Conservation (phyloP, 2,329 filamentous ascomycete species). For the Chaetomiaceae sp. region DNA sequence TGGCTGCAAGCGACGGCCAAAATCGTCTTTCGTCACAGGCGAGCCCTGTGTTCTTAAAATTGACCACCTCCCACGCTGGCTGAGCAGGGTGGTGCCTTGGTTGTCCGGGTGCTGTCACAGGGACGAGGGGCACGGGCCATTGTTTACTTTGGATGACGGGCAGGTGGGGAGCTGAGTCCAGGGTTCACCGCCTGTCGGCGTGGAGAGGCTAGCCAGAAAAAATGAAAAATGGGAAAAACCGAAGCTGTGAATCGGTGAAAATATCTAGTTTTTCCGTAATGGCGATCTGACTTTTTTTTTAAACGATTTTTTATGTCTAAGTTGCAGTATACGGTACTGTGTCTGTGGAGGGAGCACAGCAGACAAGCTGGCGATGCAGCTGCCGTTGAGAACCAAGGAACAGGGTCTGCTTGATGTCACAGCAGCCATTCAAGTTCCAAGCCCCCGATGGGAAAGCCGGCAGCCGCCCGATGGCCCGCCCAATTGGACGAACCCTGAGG, state of each 20-base stretch:
- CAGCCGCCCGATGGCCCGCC: too few relatives aligned
- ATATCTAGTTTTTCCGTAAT: neutral
- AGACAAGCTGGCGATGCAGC: slow-evolving; percentile 2
- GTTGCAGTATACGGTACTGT: too few relatives aligned
- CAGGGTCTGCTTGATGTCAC: neutral
- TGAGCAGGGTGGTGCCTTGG: slow-evolving; percentile 9
- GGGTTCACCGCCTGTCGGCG: neutral
- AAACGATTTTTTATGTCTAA: too few relatives aligned
- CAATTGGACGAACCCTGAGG: slow-evolving; percentile 19
- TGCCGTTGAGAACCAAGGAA: neutral
- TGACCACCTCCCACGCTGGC: neutral
- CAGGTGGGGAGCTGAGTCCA: slow-evolving; percentile 9
- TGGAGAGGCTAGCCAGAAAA: neutral
- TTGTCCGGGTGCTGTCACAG: slow-evolving; percentile 26
- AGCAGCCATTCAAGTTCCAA: slow-evolving; percentile 1
- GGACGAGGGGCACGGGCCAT: slow-evolving; percentile 25
- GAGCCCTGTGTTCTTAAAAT: slow-evolving; percentile 3
- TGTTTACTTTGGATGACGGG: slow-evolving; percentile 24
- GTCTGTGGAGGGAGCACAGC: neutral
- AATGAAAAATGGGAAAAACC: neutral
- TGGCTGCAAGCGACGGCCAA: neutral
- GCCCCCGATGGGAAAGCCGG: neutral
- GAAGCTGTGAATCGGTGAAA: neutral
- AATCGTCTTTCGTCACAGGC: neutral
- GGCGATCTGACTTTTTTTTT: too few relatives aligned